Conservation (phyloP, 2,329 filamentous ascomycete genomes). For the Botrytis paeoniae region DNA sequence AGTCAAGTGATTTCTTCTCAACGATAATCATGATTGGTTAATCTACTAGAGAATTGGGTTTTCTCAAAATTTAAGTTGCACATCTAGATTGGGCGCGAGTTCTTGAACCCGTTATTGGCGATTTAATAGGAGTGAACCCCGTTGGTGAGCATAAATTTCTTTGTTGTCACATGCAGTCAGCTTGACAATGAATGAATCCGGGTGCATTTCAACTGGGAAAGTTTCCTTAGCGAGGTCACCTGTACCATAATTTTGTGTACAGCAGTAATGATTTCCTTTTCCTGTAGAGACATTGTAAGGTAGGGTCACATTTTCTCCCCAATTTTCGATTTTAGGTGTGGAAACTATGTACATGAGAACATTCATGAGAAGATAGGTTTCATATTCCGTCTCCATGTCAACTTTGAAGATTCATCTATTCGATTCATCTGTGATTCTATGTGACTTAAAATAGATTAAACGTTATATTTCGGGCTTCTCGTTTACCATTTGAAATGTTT, state of each 20-base stretch:
- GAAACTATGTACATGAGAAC: background rate
- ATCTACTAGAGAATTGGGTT: accelerated
- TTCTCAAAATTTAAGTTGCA: background rate
- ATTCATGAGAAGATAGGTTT: background rate
- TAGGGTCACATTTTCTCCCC: background rate
- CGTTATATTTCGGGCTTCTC: background rate
- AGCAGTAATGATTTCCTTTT: background rate
- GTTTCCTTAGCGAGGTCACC: background rate
- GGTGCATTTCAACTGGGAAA: background rate
- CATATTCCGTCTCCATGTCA: background rate
- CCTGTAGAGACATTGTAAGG: background rate
- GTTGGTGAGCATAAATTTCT: background rate
- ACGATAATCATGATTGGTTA: background rate
- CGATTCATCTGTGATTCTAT: background rate
- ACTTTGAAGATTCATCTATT: accelerated
- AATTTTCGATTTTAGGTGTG: background rate
- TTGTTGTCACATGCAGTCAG: background rate
- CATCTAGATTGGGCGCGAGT: background rate
- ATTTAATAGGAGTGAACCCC: background rate
- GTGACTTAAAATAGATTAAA: background rate
- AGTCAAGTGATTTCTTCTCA: background rate
- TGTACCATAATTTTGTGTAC: too few relatives aligned
- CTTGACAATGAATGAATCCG: background rate
- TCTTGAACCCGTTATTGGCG: background rate
- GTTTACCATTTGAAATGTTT: background rate